Base-by-base conservation (phyloP, 768 basidiomycete species). In the Macrolepiota dolichaula region DNA sequence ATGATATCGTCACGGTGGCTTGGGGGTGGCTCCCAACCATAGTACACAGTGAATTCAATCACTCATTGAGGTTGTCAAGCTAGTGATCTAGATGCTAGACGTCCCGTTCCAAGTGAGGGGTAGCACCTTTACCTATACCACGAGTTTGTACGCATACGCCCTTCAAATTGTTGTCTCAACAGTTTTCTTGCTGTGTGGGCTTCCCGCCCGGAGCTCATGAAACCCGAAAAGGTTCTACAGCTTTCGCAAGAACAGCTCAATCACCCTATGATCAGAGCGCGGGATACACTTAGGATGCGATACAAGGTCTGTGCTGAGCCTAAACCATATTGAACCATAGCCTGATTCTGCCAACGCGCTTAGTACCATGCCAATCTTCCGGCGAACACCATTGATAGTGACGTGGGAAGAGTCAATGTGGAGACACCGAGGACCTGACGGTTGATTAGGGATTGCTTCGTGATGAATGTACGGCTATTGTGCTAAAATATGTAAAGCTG, bases 21-120 rank as follows among this genome's bases (percentile, higher is more conserved):
- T 44, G 70, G 68, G 80, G 81, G 62, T 73, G 80, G 52, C 79
- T 69, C 0, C 80, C 79, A n/a, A 73, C 77, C 77, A 47, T 81
- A 82, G n/a, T n/a, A 29, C 71, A 69, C 19, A 82, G 64, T 65
- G 78, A 82, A 55, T 76, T 78, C 15, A 81, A 70, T 1, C 79
- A 74, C 44, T 78, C 75, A 58, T 81, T 79, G 10, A 81, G 51
- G 3, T 79, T 81, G 38, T 29, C 19, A 15, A 42, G 40, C 36
- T 27, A 22, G 7, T n/a, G n/a, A n/a, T n/a, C n/a, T n/a, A n/a
- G n/a, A n/a, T n/a, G 42, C 19, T 7, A 44, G 42, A 37, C 27
- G 22, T 24, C 19, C 56, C n/a, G 17, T n/a, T 12, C 15, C 29
- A 13, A 24, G 57, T 9, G 17, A 17, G 2, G 5, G 3, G 19